Evolutionary conservation across 257 asterid genomes (phyloP).

Genomic region (Euphrasia confusa): DNA sequence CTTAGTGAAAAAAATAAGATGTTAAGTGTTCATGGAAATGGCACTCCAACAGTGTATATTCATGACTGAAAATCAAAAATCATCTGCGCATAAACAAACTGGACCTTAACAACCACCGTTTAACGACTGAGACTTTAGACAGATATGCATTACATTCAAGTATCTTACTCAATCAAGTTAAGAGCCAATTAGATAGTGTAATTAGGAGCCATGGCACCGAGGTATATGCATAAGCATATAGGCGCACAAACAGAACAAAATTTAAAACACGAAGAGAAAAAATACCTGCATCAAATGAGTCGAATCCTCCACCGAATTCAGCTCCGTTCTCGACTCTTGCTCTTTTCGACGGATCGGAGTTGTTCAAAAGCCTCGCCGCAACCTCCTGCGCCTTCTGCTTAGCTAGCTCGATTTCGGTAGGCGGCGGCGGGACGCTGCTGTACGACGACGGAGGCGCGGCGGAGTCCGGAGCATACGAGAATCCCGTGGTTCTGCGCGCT

Average conservation of each 20-base stretch:
- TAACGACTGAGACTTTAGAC: not conserved
- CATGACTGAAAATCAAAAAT: no score
- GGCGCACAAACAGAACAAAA: not conserved
- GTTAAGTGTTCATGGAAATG: no score
- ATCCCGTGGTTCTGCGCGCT: conserved; percentile 65
- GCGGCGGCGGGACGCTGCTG: conserved; percentile 71
- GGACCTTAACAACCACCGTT: not conserved
- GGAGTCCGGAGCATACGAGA: conserved; percentile 66
- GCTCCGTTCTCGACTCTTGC: conserved; percentile 67
- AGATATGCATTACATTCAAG: no score
- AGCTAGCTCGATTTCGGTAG: conserved; percentile 78
- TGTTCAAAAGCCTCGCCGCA: conserved; percentile 71
- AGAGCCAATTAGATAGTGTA: not conserved
- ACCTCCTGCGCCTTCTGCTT: conserved; percentile 92
- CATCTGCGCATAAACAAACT: no score
- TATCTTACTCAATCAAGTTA: no score
- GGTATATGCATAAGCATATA: not conserved
- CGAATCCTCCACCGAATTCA: conserved; percentile 41
- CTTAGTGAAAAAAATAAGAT: no score
- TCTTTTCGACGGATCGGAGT: conserved; percentile 60
- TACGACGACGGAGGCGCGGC: conserved; percentile 45
- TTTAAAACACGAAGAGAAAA: not conserved
- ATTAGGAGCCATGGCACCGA: not conserved
- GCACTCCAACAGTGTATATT: no score
- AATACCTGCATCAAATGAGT: conserved; percentile 41